Percentiles rank a stretch among this genome's conserved stretches.
Conservation (phyloP, 129 eudicot genomes). For the Saussurea involucrata region DNA sequence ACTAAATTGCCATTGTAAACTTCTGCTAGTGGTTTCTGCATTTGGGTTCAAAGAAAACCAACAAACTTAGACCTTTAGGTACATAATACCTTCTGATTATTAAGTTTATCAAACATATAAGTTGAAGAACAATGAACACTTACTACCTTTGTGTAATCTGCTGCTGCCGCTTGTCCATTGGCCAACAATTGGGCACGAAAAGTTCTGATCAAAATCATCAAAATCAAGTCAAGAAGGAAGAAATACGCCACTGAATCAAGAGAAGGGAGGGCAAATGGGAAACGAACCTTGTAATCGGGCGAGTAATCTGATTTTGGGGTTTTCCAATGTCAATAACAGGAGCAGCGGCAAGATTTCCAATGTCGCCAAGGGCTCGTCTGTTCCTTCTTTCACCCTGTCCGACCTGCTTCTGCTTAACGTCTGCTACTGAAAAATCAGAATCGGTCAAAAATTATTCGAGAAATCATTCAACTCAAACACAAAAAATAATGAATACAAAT, state of each 20-base stretch:
- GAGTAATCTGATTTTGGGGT: conserved; percentile 18
- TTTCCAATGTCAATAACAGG: conserved; percentile 27
- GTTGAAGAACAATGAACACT: not conserved
- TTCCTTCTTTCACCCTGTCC: conserved; percentile 30
- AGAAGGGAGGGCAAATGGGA: not conserved
- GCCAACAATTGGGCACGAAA: conserved; percentile 18
- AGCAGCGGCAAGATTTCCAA: conserved; percentile 29
- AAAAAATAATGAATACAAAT: not conserved
- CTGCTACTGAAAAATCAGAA: conserved; percentile 18
- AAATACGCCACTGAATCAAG: not conserved
- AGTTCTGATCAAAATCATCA: conserved; percentile 19
- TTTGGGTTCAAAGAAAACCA: not conserved
- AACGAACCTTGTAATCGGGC: conserved; percentile 30
- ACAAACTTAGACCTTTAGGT: not conserved
- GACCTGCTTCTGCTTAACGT: conserved; percentile 28
- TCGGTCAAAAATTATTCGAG: not conserved
- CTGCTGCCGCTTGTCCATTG: conserved; percentile 34
- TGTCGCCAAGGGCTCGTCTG: conserved; percentile 33
- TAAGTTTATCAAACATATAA: not conserved
- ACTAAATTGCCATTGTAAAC: conserved; percentile 27
- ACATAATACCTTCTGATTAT: not conserved
- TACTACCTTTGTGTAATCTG: conserved; percentile 47
- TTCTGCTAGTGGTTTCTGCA: conserved; percentile 48
- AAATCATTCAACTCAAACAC: not conserved
- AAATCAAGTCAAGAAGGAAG: not conserved